Evolutionary conservation across 768 basidiomycete genomes (phyloP), one percentile per base, ranked within the genome.

Genomic region (Pilatotrama ljubarskyi): DNA sequence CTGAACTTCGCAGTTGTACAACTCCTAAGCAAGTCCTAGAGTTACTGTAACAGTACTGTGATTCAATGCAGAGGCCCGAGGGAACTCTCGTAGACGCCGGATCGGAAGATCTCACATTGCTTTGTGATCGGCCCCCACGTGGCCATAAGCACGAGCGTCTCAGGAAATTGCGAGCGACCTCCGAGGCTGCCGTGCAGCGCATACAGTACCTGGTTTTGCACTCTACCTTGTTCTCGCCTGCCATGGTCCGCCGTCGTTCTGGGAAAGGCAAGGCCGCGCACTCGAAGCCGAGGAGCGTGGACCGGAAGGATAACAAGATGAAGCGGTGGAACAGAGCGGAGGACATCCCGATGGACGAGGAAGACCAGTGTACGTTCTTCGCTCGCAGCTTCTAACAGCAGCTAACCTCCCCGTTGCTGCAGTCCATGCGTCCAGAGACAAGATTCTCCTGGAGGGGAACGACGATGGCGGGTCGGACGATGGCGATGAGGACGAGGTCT

Each of bases 401-500:
- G n/a, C 44, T 52, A 52, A 49, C 11, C 40, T 40, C 3, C 13
- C 25, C 29, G 32, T 14, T 17, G 37, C 47, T 22, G 3, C 64
- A 94, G 91, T 93, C 69, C 90, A 92, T 70, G 75, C 79, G 0
- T 83, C 85, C 26, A 81, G 83, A 53, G 93, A 97, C 69, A 84
- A 82, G 68, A 89, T 96, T 59, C 76, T 91, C 5, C 77, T 97
- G 5, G 86, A 91, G 38, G 86, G 81, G n/a, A 80, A 82, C 35
- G 70, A 76, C 32, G 68, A 73, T 1, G 77, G 69, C 20, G 78
- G 75, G 15, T 84, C 85, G 13, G 84, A 85, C 25, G 77, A 75
- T 24, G 84, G 76, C 15, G 85, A 86, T 14, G 88, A 88, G 37
- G 89, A 93, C 24, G 91, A 95, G 69, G 89, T 95, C n/a, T 90